These are phyloP conservation scores for Prunus davidiana DNA, from an alignment of 306 rosid species.

Conservation along the genomic window DNA sequence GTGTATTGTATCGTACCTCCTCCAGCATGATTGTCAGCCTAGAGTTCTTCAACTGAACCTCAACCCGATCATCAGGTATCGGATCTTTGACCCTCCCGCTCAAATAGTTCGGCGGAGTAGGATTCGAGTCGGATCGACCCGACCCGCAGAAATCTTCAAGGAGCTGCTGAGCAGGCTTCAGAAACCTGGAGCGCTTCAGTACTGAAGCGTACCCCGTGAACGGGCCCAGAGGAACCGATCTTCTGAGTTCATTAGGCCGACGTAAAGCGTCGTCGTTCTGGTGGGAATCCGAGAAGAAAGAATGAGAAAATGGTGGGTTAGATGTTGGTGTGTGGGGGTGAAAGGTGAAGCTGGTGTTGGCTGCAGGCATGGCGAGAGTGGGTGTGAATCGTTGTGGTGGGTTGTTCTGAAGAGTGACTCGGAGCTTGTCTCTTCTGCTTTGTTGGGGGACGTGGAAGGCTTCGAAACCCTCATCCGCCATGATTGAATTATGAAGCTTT, in stretches of 20 bases:
- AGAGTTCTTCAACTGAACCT: constrained; percentile 15
- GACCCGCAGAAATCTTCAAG: constrained; percentile 20
- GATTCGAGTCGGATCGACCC: not conserved
- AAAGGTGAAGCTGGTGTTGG: not conserved
- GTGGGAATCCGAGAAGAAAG: not conserved
- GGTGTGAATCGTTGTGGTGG: not conserved
- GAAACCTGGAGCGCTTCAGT: constrained; percentile 25
- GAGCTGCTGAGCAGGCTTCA: constrained; percentile 33
- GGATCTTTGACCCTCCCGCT: not conserved
- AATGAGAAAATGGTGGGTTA: not conserved
- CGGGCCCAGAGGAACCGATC: constrained; percentile 25
- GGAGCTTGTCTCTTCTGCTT: constrained; percentile 8
- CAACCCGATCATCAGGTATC: not conserved
- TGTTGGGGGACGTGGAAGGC: constrained; percentile 11
- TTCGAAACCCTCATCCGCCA: constrained; percentile 16
- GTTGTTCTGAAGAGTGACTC: constrained; percentile 6
- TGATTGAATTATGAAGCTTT: not conserved
- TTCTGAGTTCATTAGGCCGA: not conserved
- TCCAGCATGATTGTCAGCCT: constrained; percentile 24
- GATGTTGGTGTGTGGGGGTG: not conserved
- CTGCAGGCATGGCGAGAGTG: not conserved
- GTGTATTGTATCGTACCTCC: constrained; percentile 10
- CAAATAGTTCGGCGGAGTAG: not conserved
- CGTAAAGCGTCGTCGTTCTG: not conserved
- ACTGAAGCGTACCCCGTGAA: constrained; percentile 31